These are phyloP conservation scores for Pseudovirgaria hyperparasitica DNA, from an alignment of 2,329 filamentous ascomycete species.

Conservation along the genomic window DNA sequence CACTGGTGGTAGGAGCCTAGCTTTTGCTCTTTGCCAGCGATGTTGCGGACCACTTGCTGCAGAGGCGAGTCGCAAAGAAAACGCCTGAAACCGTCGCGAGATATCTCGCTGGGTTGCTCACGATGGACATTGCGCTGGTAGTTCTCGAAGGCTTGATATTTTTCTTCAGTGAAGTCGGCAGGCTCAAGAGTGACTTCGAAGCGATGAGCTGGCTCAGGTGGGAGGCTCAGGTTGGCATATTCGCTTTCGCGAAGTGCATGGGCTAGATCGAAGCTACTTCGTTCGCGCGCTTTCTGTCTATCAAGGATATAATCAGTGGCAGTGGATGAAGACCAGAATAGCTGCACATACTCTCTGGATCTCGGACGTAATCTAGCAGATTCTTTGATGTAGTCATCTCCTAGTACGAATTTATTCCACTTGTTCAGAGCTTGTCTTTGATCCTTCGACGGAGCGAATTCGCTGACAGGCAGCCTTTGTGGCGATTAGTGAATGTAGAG, in stretches of 20 bases:
- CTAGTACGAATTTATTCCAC: conserved; percentile 60
- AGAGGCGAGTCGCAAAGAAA: conserved; percentile 67
- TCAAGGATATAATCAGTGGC: conserved; percentile 2
- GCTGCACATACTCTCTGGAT: conserved; percentile 46
- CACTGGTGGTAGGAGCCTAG: conserved; percentile 73
- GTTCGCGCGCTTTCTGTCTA: conserved; percentile 46
- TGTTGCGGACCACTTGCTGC: conserved; percentile 28
- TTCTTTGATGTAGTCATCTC: conserved; percentile 53
- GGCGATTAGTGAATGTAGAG: background rate
- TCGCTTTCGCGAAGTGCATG: conserved; percentile 61
- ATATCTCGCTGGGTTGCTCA: conserved; percentile 48
- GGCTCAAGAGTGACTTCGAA: conserved; percentile 59
- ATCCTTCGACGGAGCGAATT: conserved; percentile 55
- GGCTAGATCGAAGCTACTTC: conserved; percentile 54
- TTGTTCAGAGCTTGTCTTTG: conserved; percentile 66
- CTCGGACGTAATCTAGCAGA: conserved; percentile 52
- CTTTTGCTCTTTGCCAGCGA: conserved; percentile 38
- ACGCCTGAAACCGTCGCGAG: conserved; percentile 48
- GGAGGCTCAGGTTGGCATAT: conserved; percentile 37
- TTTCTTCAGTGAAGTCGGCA: conserved; percentile 62
- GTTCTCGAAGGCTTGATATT: conserved; percentile 58
- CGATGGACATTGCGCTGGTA: conserved; percentile 65
- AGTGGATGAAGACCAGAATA: conserved; percentile 1
- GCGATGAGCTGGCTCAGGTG: conserved; percentile 52
- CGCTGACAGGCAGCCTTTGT: conserved; percentile 48